Evolutionary conservation across 371 early-diverging fungal species (phyloP), one percentile per base, ranked within the genome.

Genomic region (Mortierella sp.): DNA sequence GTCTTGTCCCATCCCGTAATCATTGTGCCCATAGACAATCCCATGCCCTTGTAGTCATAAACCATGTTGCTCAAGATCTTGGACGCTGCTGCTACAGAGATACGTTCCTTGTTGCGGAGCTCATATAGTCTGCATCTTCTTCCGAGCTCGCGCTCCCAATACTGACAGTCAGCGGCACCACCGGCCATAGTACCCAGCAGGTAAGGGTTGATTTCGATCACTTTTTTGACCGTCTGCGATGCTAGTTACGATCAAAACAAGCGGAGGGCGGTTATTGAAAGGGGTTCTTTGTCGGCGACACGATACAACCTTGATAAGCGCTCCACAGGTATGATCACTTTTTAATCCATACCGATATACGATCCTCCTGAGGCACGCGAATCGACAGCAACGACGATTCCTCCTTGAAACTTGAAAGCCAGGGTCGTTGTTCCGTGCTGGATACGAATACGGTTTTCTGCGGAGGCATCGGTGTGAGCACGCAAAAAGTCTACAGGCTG

Each of bases 111-210:
- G 87, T 99, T 97, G 70, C 95, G 88, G 56, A 99, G 87, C 84
- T 99, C 99, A 79, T 98, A 96, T 61, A 96, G 81, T 69, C 93
- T 90, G 86, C 98, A 99, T 62, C 97, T 91, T 71, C 96, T 87
- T 17, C 99, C 99, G 68, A 99, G 91, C 71, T 97, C 95, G 56
- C 99, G 94, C 80, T 99, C 99, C 99, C 99, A 99, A 84, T 92
- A 99, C 53, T 91, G 93, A 87, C 99, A 99, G 82, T 99, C 99
- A n/a, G 99, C 99, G 27, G 99, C 99, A 84, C 99, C 99, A 65
- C 99, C 99, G 41, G 99, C 99, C 99, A 99, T 98, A 24, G 99
- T 99, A 47, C 99, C 99, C 64, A 99, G 87, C 51, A 99, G 85
- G 81, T 97, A 97, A 43, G 97, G 97, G 82, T 99, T 99, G 78